phyloP scores from a whole-genome alignment of 306 rosid species.

The Erythrophleum fordii region DNA sequence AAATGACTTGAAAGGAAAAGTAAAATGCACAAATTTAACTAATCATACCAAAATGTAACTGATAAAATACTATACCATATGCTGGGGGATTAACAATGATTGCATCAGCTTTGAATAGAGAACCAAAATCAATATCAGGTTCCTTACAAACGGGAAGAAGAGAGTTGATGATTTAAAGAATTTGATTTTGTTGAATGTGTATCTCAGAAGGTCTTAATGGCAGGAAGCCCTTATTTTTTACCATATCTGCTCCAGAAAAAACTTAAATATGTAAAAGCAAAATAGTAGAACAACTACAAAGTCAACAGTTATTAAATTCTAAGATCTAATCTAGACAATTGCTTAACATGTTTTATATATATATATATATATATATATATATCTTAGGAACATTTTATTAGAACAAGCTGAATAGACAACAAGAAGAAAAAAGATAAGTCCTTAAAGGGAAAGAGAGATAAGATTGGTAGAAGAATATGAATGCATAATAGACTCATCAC shows the following conservation, averaged over 20 bases:
- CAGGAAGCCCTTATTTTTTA: constrained; percentile 96
- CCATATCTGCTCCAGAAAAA: constrained; percentile 80
- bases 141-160: constrained; percentile 91
- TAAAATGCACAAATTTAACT: constrained; percentile 19
- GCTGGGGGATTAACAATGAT: constrained; percentile 99
- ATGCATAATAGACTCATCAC: too few relatives aligned
- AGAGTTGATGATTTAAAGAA: constrained; percentile 86
- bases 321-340: constrained; percentile 27
- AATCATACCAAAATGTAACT: constrained; percentile 16
- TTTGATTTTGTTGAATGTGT: constrained; percentile 87
- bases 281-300: constrained; percentile 12
- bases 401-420: background rate
- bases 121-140: constrained; percentile 81
- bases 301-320: constrained; percentile 15
- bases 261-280: constrained; percentile 22
- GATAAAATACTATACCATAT: constrained; percentile 62
- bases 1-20: constrained; percentile 7
- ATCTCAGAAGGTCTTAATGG: constrained; percentile 99
- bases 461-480: too few relatives aligned
- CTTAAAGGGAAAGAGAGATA: background rate
- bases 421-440: background rate
- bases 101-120: constrained; percentile 85
- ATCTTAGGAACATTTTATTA: background rate
- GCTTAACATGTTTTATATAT: too few relatives aligned
- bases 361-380: background rate